Conservation (phyloP, 768 basidiomycete species). For the Mycena venus region DNA sequence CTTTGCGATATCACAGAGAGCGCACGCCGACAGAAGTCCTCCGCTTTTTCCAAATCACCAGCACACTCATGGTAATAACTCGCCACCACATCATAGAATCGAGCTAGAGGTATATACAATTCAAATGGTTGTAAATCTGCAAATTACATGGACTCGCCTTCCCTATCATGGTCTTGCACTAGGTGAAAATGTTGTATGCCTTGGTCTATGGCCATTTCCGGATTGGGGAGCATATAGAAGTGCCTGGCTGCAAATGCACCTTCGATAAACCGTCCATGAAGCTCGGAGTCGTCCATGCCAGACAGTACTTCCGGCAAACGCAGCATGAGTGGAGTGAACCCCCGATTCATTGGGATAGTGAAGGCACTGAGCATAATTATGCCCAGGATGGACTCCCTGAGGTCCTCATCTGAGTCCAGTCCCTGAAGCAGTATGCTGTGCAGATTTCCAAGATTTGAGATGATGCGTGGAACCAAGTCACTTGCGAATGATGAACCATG, state of each 20-base stretch:
- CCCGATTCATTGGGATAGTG: too few relatives aligned
- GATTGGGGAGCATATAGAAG: too few relatives aligned
- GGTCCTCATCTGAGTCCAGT: background rate
- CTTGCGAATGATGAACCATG: background rate
- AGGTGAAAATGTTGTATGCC: background rate
- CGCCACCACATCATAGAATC: background rate
- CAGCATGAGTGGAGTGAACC: too few relatives aligned
- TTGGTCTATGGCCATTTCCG: background rate
- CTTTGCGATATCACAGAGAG: background rate
- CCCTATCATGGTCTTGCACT: background rate
- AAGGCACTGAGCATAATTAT: too few relatives aligned
- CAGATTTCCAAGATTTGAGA: too few relatives aligned
- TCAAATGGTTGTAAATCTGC: background rate
- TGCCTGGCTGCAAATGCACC: too few relatives aligned
- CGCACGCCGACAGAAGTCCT: background rate
- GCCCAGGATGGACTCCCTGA: background rate
- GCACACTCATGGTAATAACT: background rate
- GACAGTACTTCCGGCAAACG: too few relatives aligned
- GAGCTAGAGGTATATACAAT: background rate
- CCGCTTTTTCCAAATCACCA: background rate
- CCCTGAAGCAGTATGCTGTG: background rate
- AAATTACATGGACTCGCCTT: too few relatives aligned
- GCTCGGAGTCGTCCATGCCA: too few relatives aligned
- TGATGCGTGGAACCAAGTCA: too few relatives aligned
- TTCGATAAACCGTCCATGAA: background rate